Conservation (phyloP, 2,329 filamentous ascomycete species). For the Colletotrichum navitas region DNA sequence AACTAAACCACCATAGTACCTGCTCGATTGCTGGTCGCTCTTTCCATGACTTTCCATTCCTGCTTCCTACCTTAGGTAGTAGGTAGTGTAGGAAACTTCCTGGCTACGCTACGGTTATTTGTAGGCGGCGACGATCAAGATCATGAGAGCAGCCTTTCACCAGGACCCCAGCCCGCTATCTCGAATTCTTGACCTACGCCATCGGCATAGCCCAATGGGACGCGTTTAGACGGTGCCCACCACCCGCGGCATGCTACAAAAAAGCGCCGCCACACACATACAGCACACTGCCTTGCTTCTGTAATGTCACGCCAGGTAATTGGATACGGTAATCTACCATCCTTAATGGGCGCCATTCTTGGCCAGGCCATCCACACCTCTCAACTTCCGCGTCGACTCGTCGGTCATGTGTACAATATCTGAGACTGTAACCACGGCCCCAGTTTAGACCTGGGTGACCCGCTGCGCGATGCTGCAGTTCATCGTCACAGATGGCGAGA, state of each 20-base stretch:
- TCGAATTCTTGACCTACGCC: slow-evolving; percentile 2
- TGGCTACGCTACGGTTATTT: neutral
- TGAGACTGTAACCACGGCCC: slow-evolving; percentile 24
- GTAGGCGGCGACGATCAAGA: slow-evolving; percentile 2
- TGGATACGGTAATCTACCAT: slow-evolving; percentile 19
- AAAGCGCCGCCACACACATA: slow-evolving; percentile 8
- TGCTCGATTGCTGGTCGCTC: neutral
- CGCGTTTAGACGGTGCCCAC: neutral
- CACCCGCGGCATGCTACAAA: neutral
- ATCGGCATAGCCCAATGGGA: neutral
- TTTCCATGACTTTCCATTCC: neutral
- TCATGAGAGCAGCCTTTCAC: slow-evolving; percentile 23
- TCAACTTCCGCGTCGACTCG: slow-evolving; percentile 13
- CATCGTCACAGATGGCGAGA: slow-evolving; percentile 32
- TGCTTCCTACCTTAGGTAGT: neutral
- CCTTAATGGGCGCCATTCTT: slow-evolving; percentile 18
- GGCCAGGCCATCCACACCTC: slow-evolving; percentile 23
- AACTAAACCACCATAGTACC: neutral
- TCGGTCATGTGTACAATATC: slow-evolving; percentile 33
- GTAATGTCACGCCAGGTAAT: slow-evolving; percentile 24
- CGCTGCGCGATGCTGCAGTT: slow-evolving; percentile 33
- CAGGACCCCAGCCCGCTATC: slow-evolving; percentile 4
- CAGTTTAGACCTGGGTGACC: slow-evolving; percentile 16
- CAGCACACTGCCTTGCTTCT: neutral
- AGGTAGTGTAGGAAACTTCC: no score